A percentile compares a stretch with the other conserved stretches of the same genome.
These are phyloP conservation scores for Osmanthus fragrans DNA, from an alignment of 257 asterid genomes.

Conservation along the genomic window DNA sequence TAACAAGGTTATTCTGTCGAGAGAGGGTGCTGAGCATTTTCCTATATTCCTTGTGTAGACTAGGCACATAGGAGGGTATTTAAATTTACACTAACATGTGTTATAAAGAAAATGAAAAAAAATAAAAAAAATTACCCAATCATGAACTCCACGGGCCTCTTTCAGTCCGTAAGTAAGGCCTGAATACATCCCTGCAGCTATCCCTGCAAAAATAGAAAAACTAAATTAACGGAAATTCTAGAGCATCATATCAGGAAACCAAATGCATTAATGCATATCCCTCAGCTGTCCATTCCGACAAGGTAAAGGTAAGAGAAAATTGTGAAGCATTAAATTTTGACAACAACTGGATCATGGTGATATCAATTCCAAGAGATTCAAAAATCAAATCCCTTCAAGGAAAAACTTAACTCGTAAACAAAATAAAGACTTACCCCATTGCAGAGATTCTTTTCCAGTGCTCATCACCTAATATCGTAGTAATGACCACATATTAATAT, in stretches of 20 bases:
- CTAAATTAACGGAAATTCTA: not conserved
- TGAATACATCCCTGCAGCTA: slow-evolving; percentile 90
- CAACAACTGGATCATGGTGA: not conserved
- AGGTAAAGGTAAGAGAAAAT: not conserved
- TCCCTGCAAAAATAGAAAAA: slow-evolving; percentile 41
- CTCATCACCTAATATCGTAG: slow-evolving; percentile 55
- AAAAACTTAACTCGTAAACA: not conserved
- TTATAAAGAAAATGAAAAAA: not conserved
- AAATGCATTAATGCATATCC: not conserved
- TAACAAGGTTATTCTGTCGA: no score
- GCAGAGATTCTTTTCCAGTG: slow-evolving; percentile 87
- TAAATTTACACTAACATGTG: not conserved
- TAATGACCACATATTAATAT: not conserved
- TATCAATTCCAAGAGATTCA: not conserved
- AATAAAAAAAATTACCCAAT: slow-evolving; percentile 54
- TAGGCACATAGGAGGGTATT: not conserved
- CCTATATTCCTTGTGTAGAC: no score
- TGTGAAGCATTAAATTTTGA: not conserved
- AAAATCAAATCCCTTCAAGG: not conserved
- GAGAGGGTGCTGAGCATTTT: no score
- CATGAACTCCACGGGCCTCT: slow-evolving; percentile 87
- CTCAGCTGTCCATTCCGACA: no score
- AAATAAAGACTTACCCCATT: slow-evolving; percentile 68
- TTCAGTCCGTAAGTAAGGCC: slow-evolving; percentile 84
- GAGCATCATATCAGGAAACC: not conserved